Evolutionary conservation across 2,329 filamentous ascomycete species (phyloP), one percentile per base, ranked within the genome.

Genomic region (Cladosporium velox): DNA sequence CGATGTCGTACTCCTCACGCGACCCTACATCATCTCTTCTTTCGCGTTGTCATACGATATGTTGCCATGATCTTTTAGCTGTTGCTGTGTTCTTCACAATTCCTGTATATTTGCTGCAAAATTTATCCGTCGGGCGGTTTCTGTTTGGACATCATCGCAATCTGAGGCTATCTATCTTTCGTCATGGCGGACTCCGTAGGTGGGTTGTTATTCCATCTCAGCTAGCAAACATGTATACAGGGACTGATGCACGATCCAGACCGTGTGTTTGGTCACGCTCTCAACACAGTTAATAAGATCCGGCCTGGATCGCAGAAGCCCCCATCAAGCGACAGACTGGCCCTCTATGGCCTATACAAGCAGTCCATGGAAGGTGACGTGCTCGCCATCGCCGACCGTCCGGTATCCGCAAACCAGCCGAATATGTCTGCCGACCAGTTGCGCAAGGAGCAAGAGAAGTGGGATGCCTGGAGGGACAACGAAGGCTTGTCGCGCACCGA

Each of bases 301-400:
- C 94, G 95, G 76, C 97, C 93, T 21, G 94, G 95, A 69, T 92
- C 92, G 62, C 88, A 92, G 69, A 90, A 95, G 69, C 95, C 95
- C 55, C 95, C 95, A 58, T 87, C 93, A 2, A 83, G 86, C 68
- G 93, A 96, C 75, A 90, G 95, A 66, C 85, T 99, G 72, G 91
- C 91, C 66, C 90, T 99, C 68, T 99, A 99, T 89, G 95, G 95
- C 70, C 86, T 99, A 71, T 99, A 99, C 83, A 99, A 99, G 78
- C 95, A 99, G 80, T 93, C 93, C 69, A 98, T 98, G 95, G 93
- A 99, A 82, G 95, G 95, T 59, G 92, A 99, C 79, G 93, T 98
- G 38, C 91, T 95, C 72, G 91, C 92, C 59, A 92, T 98, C 59
- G 96, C 97, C 90, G 90, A 94, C 73, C 87, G 93, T 55, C 94